phyloP scores from a whole-genome alignment of 257 asterid genomes.

The Perilla frutescens region DNA sequence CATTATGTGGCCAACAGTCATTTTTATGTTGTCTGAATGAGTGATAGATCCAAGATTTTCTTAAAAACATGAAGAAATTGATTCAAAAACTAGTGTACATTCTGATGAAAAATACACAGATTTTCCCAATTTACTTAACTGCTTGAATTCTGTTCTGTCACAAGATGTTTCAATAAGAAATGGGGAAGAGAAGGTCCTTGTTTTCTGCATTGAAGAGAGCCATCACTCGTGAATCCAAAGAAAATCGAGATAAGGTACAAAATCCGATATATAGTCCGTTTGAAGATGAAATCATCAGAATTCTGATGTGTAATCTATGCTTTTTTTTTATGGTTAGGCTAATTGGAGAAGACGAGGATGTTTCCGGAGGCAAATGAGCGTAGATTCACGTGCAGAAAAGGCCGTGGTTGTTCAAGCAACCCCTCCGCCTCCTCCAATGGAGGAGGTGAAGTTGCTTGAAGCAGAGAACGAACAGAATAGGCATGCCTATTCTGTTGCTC shows the following conservation, averaged over 20 bases:
- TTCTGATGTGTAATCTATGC: neutral
- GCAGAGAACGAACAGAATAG: slow-evolving; percentile 72
- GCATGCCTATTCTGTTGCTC: slow-evolving; percentile 74
- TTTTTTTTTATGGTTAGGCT: slow-evolving; percentile 41
- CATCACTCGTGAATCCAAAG: slow-evolving; percentile 52
- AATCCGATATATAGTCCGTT: neutral
- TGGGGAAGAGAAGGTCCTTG: slow-evolving; percentile 77
- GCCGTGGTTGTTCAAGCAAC: slow-evolving; percentile 35
- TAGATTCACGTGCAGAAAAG: slow-evolving; percentile 43
- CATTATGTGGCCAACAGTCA: neutral
- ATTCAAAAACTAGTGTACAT: neutral
- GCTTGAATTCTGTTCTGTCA: slow-evolving; percentile 10
- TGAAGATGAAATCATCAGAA: neutral
- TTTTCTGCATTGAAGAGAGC: slow-evolving; percentile 62
- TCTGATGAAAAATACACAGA: neutral
- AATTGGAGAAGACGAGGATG: slow-evolving; percentile 53
- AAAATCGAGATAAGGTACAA: slow-evolving; percentile 58
- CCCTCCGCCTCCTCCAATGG: slow-evolving; percentile 31
- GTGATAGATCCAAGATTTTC: neutral
- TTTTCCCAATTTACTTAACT: neutral
- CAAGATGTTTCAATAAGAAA: slow-evolving; percentile 42
- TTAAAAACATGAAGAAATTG: neutral
- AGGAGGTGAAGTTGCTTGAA: slow-evolving; percentile 54
- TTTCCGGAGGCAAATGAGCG: slow-evolving; percentile 54
- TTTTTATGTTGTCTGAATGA: neutral